Evolutionary conservation across 2,329 filamentous ascomycete species (phyloP).

Genomic region (Magnaporthiopsis poae): DNA sequence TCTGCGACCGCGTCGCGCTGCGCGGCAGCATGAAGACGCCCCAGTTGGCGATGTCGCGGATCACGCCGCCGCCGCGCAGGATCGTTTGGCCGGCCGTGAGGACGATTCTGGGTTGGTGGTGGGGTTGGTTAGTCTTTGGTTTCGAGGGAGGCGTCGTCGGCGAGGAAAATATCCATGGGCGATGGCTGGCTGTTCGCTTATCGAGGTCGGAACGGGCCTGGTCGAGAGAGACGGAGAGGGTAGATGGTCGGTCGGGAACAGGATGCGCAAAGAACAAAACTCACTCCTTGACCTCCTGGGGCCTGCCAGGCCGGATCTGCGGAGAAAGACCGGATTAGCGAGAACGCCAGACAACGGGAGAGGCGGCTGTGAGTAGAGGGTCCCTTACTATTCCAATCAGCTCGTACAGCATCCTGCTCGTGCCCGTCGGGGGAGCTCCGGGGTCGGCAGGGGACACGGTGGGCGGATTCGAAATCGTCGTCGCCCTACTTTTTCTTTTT

Average conservation of each 20-base stretch:
- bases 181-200: no score
- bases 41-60: slow-evolving; percentile 92
- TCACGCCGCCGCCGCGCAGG: slow-evolving; percentile 73
- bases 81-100: slow-evolving; percentile 73
- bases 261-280: slow-evolving; percentile 21
- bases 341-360: not conserved
- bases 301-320: slow-evolving; percentile 82
- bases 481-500: not conserved
- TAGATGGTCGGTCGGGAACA: not conserved
- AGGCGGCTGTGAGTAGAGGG: slow-evolving; percentile 12
- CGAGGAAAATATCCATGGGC: no score
- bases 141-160: no score
- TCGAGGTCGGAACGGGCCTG: no score
- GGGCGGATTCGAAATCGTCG: no score
- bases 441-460: no score
- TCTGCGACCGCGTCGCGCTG: slow-evolving; percentile 69
- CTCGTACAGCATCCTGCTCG: slow-evolving; percentile 79
- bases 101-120: slow-evolving; percentile 60
- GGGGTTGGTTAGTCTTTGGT: slow-evolving; percentile 5
- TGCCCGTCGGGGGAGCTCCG: no score
- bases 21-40: slow-evolving; percentile 80
- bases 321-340: not conserved
- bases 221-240: no score
- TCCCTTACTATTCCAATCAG: slow-evolving; percentile 77
- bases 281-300: slow-evolving; percentile 92